Evolutionary conservation across 257 asterid species (phyloP), one percentile per base, ranked within the genome.

Genomic region (Capsicum baccatum): DNA sequence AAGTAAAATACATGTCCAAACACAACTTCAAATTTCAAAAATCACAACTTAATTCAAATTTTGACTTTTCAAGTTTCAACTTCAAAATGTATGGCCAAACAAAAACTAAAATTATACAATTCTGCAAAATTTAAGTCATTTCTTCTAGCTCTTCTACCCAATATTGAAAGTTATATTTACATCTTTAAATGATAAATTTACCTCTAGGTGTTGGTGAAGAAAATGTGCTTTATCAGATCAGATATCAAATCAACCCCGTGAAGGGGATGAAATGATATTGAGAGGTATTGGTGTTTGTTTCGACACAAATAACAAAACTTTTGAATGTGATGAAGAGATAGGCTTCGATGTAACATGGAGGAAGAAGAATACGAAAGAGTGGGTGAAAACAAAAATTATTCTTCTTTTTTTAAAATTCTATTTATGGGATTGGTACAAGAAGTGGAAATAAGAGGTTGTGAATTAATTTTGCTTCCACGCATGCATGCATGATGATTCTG

Each of bases 241-340:
- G 33, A 33, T 78, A 78, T 33, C 81, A 78, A 9, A 78, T 54
- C 81, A 78, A 52, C 64, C 81, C 81, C 60, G 9, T 4, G 4
- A 54, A 52, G 81, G 81, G 62, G 64, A 26, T 54, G 81, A 78
- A 52, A 78, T 78, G 64, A 54, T 54, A 78, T 14, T 63, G 81
- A 15, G 9, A 15, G 9, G 9, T 52, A 26, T 26, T 54, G 3
- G 14, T 39, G 5, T 9, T 73, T 73, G 10, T 73, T 73, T 48
- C 26, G 26, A 52, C 11, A 8, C 81, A 50, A 7, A 76, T 54
- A 76, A 76, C 48, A 54, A 26, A 48, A 14, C 5, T 26, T 76
- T 54, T 76, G 15, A 54, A 52, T 52, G 9, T 26, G 19, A 54
- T 26, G 81, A 78, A 54, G 26, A 78, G 19, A 26, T 52, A 8